These are phyloP conservation scores for Yamadazyma akitaensis DNA, from an alignment of 805 yeast species.

Conservation along the genomic window DNA sequence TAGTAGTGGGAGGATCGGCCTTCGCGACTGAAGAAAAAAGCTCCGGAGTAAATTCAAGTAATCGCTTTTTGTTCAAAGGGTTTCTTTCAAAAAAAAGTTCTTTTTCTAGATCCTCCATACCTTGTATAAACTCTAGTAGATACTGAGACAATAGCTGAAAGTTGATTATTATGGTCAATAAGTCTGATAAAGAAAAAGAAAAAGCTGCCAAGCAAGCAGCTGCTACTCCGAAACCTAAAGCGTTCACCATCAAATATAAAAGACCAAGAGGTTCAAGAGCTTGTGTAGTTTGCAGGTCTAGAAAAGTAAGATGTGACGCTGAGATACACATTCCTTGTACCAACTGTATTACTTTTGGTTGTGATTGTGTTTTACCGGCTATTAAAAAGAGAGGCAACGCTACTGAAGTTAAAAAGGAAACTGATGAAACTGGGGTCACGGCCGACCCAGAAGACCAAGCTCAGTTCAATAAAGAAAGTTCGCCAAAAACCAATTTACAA, in stretches of 20 bases:
- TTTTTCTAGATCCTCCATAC: not conserved
- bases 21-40: conserved; percentile 1
- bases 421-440: conserved; percentile 1
- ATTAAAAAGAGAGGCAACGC: conserved; percentile 43
- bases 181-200: conserved; percentile 3
- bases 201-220: conserved; percentile 14
- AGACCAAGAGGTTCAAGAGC: conserved; percentile 67
- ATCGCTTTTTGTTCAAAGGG: not conserved
- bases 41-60: not conserved
- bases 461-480: conserved; percentile 1
- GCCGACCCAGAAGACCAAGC: conserved; percentile 2
- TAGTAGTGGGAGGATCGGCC: not conserved
- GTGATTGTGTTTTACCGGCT: conserved; percentile 69
- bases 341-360: conserved; percentile 67
- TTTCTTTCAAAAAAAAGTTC: not conserved
- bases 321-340: conserved; percentile 47
- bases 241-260: conserved; percentile 46
- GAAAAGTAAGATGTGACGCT: conserved; percentile 81
- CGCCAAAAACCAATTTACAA: conserved; percentile 10
- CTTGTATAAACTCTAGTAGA: not conserved
- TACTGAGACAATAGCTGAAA: not conserved
- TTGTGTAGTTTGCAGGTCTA: conserved; percentile 71
- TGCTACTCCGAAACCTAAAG: conserved; percentile 31
- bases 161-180: conserved; percentile 13
- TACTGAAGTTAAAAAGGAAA: conserved; percentile 10